These are phyloP conservation scores for Drechslerella stenobrocha DNA, from an alignment of 2,329 filamentous ascomycete species.

Conservation along the genomic window DNA sequence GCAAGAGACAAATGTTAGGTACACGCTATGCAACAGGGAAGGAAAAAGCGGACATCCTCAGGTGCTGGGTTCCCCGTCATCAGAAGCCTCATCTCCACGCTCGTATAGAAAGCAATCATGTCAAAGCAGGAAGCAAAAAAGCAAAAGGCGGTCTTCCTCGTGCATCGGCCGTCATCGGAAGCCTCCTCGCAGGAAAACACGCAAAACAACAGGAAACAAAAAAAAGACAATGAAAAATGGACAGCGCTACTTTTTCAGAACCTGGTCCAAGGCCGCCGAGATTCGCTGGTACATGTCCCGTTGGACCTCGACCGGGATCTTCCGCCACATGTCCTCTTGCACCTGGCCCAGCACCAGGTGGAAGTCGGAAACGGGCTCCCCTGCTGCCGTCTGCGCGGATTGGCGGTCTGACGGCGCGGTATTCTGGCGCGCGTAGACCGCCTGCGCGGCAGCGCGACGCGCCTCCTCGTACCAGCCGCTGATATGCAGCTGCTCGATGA, in stretches of 20 bases:
- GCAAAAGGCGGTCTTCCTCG: constrained; percentile 4
- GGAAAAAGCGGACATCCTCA: not conserved
- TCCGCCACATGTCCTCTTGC: constrained; percentile 38
- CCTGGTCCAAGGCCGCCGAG: constrained; percentile 22
- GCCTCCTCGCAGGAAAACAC: not conserved
- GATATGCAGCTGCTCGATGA: constrained; percentile 40
- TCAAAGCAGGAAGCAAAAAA: not conserved
- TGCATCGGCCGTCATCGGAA: constrained; percentile 3
- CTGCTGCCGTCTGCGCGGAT: not conserved
- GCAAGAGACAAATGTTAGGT: not conserved
- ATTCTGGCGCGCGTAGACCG: constrained; percentile 36
- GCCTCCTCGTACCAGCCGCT: constrained; percentile 42
- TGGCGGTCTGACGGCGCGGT: no score
- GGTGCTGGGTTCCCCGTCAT: not conserved
- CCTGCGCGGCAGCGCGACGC: constrained; percentile 25
- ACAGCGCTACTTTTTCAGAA: constrained; percentile 31
- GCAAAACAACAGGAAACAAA: not conserved
- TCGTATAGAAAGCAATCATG: not conserved
- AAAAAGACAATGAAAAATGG: constrained; percentile 1
- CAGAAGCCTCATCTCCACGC: not conserved
- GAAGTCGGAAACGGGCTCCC: constrained; percentile 39
- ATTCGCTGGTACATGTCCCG: constrained; percentile 44
- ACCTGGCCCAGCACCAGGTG: constrained; percentile 28
- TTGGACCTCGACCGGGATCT: constrained; percentile 42
- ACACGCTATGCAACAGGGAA: not conserved